Evolutionary conservation across 2,329 filamentous ascomycete species (phyloP), one percentile per base, ranked within the genome.

Genomic region (Calcarisporium arbuscula): DNA sequence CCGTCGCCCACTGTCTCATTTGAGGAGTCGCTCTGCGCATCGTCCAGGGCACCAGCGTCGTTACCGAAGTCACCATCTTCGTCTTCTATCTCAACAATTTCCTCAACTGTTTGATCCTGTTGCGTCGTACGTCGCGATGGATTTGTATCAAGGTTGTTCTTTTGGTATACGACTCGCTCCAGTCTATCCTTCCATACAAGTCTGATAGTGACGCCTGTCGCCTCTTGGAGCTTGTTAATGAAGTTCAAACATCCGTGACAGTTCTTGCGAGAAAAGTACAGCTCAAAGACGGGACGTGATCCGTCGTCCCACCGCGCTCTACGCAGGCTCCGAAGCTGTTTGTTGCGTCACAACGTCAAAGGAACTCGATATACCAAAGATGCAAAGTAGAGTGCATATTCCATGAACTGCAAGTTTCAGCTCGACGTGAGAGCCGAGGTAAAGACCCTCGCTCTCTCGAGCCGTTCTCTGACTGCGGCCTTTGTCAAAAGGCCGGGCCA

Each of bases 331-430:
- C 23, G 19, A 6, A 62, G 46, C 0, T 53, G 44, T 1, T n/a
- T 34, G 29, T 6, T 33, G 19, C 1, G 42, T 45, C 6, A 60
- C 28, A 2, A 38, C 43, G 18, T 50, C 28, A 11, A 47, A 33
- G 30, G 50, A 38, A 15, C 35, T 38, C 2, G 50, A 41, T 28
- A 58, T 49, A 11, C 28, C 34, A 27, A 56, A 57, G 3, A 34
- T 35, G 2, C 35, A 32, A 1, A 64, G 44, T 0, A 62, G 39
- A 0, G 51, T 33, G 7, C 51, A 52, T 0, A 62, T 31, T 0
- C 53, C 55, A 15, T 60, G 53, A 0, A 54, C 48, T 0, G 61
- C 57, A 0, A 67, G 51, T 36, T 66, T 66, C 12, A 60, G 58
- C 38, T 67, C 62, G 1, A 60, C 56, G 16, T 67, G 63, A 0